Conservation (phyloP, 2,329 filamentous ascomycete species). For the Hypoxylon sp. region DNA sequence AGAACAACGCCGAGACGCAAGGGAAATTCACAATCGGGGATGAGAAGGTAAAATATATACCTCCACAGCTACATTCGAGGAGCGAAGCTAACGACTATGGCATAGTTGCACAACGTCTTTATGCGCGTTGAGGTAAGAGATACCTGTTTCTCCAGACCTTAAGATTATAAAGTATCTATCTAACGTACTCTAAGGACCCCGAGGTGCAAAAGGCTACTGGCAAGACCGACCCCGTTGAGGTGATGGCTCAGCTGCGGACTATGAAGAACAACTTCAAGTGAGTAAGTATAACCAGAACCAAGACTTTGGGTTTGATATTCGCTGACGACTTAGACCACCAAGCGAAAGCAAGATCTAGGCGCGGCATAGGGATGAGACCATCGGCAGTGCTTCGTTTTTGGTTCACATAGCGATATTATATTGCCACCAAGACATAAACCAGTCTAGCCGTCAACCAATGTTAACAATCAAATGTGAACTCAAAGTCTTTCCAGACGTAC, state of each 20-base stretch:
- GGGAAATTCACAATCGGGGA: constrained; percentile 97
- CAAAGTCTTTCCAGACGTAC: neutral
- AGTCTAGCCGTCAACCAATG: neutral
- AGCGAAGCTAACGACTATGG: constrained; percentile 15
- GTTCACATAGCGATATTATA: neutral
- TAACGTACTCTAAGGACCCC: constrained; percentile 70
- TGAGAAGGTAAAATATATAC: constrained; percentile 77
- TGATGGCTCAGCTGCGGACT: constrained; percentile 87
- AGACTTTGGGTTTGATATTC: neutral
- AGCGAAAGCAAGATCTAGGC: constrained; percentile 52
- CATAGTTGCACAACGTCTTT: constrained; percentile 91
- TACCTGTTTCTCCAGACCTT: neutral
- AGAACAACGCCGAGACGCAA: constrained; percentile 87
- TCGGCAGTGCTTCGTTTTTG: neutral
- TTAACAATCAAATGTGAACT: neutral
- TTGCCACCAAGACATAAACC: neutral
- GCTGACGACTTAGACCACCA: constrained; percentile 48
- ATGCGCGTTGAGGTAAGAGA: constrained; percentile 83
- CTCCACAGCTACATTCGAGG: neutral
- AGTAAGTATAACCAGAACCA: constrained; percentile 55
- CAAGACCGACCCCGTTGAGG: constrained; percentile 81
- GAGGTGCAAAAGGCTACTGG: constrained; percentile 86
- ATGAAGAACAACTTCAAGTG: constrained; percentile 86
- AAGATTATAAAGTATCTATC: neutral
- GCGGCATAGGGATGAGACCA: neutral